These are phyloP conservation scores for Colletotrichum sp. DNA, from an alignment of 2,329 filamentous ascomycete species.

Conservation along the genomic window DNA sequence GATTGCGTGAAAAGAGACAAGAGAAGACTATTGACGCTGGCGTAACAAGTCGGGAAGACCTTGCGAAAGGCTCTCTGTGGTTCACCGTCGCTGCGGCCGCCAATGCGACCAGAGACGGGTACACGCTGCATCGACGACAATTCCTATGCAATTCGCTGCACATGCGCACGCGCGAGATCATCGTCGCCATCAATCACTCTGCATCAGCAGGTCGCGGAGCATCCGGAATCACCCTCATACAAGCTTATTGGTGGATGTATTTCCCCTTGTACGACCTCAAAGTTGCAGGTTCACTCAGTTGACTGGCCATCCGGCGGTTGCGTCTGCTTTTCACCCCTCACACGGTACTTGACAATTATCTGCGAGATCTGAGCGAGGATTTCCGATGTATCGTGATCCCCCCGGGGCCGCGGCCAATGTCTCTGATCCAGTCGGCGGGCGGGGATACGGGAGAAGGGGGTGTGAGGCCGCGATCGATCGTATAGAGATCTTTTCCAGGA, in stretches of 20 bases:
- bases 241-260: conserved; percentile 3
- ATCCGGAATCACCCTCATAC: neutral
- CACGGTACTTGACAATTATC: neutral
- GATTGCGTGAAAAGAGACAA: neutral
- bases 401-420: neutral
- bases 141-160: neutral
- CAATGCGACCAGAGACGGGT: neutral
- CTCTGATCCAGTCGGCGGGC: conserved; percentile 10
- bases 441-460: neutral
- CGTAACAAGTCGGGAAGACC: neutral
- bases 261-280: neutral
- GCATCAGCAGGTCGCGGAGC: neutral
- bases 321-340: neutral
- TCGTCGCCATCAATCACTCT: neutral
- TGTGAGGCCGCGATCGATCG: conserved; percentile 1
- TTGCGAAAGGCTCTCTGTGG: neutral
- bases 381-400: neutral
- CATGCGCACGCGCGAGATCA: neutral
- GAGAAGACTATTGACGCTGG: neutral
- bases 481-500: neutral
- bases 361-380: neutral
- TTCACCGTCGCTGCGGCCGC: neutral
- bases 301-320: neutral
- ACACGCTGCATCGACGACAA: neutral
- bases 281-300: neutral